Evolutionary conservation across 2,329 filamentous ascomycete genomes (phyloP), one percentile per base, ranked within the genome.

Genomic region (Talaromyces sp.): DNA sequence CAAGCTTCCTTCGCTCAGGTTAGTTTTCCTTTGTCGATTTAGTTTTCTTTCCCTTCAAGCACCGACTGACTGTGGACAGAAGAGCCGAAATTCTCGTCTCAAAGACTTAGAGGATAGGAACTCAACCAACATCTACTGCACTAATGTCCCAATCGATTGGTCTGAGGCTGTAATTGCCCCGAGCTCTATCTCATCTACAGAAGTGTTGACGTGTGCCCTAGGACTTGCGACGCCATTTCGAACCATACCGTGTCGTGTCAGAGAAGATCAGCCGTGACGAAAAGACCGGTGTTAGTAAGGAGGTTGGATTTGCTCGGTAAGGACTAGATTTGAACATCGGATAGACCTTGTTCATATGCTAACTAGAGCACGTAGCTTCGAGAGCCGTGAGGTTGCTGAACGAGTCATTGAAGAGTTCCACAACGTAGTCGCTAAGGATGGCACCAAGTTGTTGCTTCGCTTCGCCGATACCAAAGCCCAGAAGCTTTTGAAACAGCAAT

Each of bases 91-190:
- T 76, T 92, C 92, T 66, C 92, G 95, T 68, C 89, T 99, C 69
- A 97, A 99, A 83, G 93, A 94, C 52, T 90, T 97, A 70, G 89
- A 92, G 59, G 93, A 99, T 70, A 90, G 89, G 57, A 71, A 77
- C 48, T 97, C 95, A 53, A 97, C 94, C 65, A 99, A 99, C 73
- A 85, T 99, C 64, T 99, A 99, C 76, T 92, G 97, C 64, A 99
- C 95, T 29, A 99, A 97, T 76, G 84, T 99, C 51, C 94, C 94
- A 38, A 92, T 93, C 77, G 86, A 88, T 64, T 87, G 96, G 83
- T 96, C 90, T 57, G 95, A 99, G 80, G 87, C 91, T 68, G 92
- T 93, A 76, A 73, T 88, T 56, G 24, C 19, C 19, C 31, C 4
- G 10, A 31, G 7, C 19, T 43, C 32, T 52, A 19, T 5, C 11